A percentile compares a stretch with the other conserved stretches of the same genome.
These are phyloP conservation scores for Lentinula raphanica DNA, from an alignment of 768 basidiomycete species.

Conservation along the genomic window DNA sequence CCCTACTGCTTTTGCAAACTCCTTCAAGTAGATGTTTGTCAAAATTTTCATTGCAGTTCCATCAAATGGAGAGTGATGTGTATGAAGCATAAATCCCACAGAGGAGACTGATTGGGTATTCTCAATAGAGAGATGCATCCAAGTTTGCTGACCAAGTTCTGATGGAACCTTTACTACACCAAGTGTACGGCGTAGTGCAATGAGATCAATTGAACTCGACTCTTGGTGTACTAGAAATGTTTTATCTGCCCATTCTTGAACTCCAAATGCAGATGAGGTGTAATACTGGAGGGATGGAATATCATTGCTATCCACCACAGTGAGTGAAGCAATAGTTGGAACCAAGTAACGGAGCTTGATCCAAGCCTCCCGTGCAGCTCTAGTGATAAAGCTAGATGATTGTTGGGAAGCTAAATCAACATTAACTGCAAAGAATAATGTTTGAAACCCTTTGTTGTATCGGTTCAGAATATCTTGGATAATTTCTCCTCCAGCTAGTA, in stretches of 20 bases:
- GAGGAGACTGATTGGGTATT: slow-evolving; percentile 1
- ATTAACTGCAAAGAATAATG: slow-evolving; percentile 16
- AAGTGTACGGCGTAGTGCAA: slow-evolving; percentile 12
- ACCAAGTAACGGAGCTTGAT: slow-evolving; percentile 14
- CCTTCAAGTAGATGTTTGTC: slow-evolving; percentile 11
- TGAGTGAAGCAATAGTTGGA: slow-evolving; percentile 16
- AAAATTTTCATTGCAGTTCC: slow-evolving; percentile 19
- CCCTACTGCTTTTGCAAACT: slow-evolving; percentile 6
- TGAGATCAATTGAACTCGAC: slow-evolving; percentile 12
- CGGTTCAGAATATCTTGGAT: slow-evolving; percentile 16
- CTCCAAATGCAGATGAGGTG: slow-evolving; percentile 6
- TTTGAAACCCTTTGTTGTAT: slow-evolving; percentile 18
- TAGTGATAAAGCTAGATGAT: slow-evolving; percentile 4
- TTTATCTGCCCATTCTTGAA: slow-evolving; percentile 16
- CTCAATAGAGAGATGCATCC: slow-evolving; percentile 14
- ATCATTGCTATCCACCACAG: slow-evolving; percentile 13
- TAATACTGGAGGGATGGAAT: slow-evolving; percentile 10
- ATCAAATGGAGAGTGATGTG: slow-evolving; percentile 20
- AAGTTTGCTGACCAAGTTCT: slow-evolving; percentile 16
- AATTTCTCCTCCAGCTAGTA: slow-evolving; percentile 16
- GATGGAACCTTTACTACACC: slow-evolving; percentile 13
- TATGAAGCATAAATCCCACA: slow-evolving; percentile 19
- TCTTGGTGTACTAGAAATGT: slow-evolving; percentile 12
- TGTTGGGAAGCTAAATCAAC: slow-evolving; percentile 9
- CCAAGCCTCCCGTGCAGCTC: slow-evolving; percentile 14